Base-by-base conservation (phyloP, 371 early-diverging fungal genomes). In the Fennellomyces sp. region DNA sequence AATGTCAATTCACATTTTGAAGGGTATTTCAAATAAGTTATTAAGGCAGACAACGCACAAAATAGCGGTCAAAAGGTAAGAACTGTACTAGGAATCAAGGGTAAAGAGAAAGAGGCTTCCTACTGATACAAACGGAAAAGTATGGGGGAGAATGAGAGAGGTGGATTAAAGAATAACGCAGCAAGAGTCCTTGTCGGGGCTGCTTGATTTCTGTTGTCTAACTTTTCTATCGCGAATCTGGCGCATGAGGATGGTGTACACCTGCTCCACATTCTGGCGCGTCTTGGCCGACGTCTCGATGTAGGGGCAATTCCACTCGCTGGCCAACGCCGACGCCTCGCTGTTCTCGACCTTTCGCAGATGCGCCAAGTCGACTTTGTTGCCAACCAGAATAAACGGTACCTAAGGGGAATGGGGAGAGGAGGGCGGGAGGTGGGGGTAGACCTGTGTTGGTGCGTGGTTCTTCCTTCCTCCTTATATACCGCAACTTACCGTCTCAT, bases 241-340 rank as follows among this genome's bases (percentile, higher is more conserved):
- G 52, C 91, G 75, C 91, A 94, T 87, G 58, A 95, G 72, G 52
- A 76, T 80, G 33, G 78, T 83, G 67, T 88, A 95, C 8, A 87
- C 87, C 61, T 91, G 91, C 15, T 94, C 93, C 2, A 94, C 94
- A 66, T 95, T 93, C 41, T 82, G 81, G 68, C 91, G 66, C n/a
- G 93, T 93, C 70, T 95, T 95, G 45, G 94, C 94, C 21, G 88
- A 88, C 0, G 96, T 94, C 72, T 95, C 95, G 41, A 91, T 80
- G 67, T 94, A 94, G 28, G 82, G 75, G 63, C 93, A 92, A 50
- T 77, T 76, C 94, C 94, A 95, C 60, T 91, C 89, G 35, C 64
- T 73, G 8, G 95, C 95, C 59, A 84, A 76, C 15, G 81, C 75
- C 53, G 79, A 70, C 13, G 89, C 93, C 60, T 93, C 92, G 15